Evolutionary conservation across 495 filamentous ascomycete genomes (phyloP).

Genomic region (Pseudomonodictys pantanalensis): DNA sequence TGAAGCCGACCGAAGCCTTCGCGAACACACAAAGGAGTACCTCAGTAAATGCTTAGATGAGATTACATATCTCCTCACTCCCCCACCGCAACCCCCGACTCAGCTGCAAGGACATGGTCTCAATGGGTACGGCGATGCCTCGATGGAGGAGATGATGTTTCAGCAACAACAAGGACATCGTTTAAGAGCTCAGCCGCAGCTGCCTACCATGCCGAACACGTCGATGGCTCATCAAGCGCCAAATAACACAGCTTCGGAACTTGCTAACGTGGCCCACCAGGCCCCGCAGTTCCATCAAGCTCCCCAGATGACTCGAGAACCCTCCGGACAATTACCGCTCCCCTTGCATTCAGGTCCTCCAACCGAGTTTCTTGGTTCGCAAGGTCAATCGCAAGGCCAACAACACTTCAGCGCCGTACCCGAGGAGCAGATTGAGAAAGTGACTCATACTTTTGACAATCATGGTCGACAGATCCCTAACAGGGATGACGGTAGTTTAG

Average conservation of each 20-base stretch:
- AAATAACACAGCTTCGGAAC: constrained; percentile 44
- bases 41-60: constrained; percentile 47
- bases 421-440: constrained; percentile 57
- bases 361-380: constrained; percentile 12
- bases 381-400: constrained; percentile 17
- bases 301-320: constrained; percentile 32
- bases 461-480: constrained; percentile 50
- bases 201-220: constrained; percentile 36
- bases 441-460: constrained; percentile 57
- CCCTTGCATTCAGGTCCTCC: constrained; percentile 6
- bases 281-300: constrained; percentile 30
- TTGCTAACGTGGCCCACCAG: constrained; percentile 36
- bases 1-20: constrained; percentile 39
- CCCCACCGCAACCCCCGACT: constrained; percentile 45
- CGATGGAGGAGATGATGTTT: constrained; percentile 44
- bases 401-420: constrained; percentile 38
- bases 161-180: constrained; percentile 47
- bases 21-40: constrained; percentile 44
- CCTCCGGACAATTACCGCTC: constrained; percentile 27
- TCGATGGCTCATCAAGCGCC: constrained; percentile 56
- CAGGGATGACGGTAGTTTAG: constrained; percentile 44
- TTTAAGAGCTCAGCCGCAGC: constrained; percentile 30
- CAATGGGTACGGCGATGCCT: constrained; percentile 33
- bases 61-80: constrained; percentile 48
- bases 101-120: constrained; percentile 35